Evolutionary conservation across 2,329 filamentous ascomycete genomes (phyloP), one percentile per base, ranked within the genome.

Genomic region (Diaporthe aspalathi): DNA sequence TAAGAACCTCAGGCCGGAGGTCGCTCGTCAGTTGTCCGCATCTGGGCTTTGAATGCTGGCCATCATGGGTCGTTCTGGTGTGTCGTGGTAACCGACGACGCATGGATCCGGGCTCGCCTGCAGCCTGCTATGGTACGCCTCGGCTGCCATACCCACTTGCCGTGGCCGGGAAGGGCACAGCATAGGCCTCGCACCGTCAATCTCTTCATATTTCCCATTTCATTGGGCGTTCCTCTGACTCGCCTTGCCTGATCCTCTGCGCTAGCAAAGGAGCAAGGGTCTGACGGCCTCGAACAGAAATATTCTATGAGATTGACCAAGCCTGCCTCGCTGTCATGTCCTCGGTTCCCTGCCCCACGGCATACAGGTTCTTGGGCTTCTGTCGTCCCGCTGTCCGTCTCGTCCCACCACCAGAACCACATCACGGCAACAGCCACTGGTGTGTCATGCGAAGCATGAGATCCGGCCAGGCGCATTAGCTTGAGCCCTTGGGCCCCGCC

Each of bases 1-100:
- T 92, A 92, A 94, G 92, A 92, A 84, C 88, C 88, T 92, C 88
- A 87, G 83, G 84, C 73, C 85, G 81, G 90, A 90, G 88, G 89
- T 84, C 91, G 87, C 92, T 93, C 92, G 91, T 94, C 92, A 89
- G 90, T 87, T 82, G 81, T 83, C 83, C 82, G 82, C 85, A 87
- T 84, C 91, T 91, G 92, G 92, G 88, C 85, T 80, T 78, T 77
- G 83, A 79, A 87, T 85, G 84, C 81, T 86, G 87, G 86, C 84
- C 86, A 81, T 66, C 56, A 68, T 74, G 75, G 62, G 24, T 68
- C 45, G 74, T 76, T 79, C 72, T 71, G 73, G 71, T 43, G 76
- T 79, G 73, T 74, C 74, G 75, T 74, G 66, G 76, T 76, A 77
- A 77, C 74, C 72, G 52, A 56, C 56, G 63, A 56, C 56, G 63